These are phyloP conservation scores for Mercurialis annua DNA, from an alignment of 345 rosid species.

Conservation along the genomic window DNA sequence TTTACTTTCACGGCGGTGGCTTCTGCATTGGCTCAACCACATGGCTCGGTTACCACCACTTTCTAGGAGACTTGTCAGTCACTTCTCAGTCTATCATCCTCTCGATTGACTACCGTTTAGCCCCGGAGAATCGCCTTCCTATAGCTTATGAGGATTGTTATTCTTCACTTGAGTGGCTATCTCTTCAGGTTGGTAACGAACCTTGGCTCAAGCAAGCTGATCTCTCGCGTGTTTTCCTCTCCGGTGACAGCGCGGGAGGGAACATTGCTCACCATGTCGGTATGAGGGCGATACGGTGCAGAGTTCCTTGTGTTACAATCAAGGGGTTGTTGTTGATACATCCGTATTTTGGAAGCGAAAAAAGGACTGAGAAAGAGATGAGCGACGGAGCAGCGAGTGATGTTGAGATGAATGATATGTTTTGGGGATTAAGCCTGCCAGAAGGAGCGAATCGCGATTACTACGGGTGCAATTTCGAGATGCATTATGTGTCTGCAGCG, in stretches of 20 bases:
- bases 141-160: constrained; percentile 56
- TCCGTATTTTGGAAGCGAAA: constrained; percentile 59
- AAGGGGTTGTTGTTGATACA: constrained; percentile 46
- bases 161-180: constrained; percentile 46
- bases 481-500: constrained; percentile 19
- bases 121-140: constrained; percentile 56
- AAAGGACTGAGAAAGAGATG: constrained; percentile 44
- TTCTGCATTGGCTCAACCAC: constrained; percentile 60
- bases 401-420: constrained; percentile 50
- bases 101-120: constrained; percentile 58
- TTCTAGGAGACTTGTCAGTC: constrained; percentile 52
- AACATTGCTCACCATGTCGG: constrained; percentile 58
- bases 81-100: constrained; percentile 36
- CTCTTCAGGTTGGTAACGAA: constrained; percentile 22
- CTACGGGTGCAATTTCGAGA: constrained; percentile 53
- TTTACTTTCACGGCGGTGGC: constrained; percentile 70
- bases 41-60: constrained; percentile 62
- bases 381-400: constrained; percentile 24
- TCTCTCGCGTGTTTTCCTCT: constrained; percentile 42
- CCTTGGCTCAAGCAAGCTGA: constrained; percentile 50
- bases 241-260: constrained; percentile 65
- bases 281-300: constrained; percentile 28
- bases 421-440: constrained; percentile 57
- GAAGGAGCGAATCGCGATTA: constrained; percentile 42
- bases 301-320: constrained; percentile 24